Evolutionary conservation across 768 basidiomycete genomes (phyloP), one percentile per base, ranked within the genome.

Genomic region (Leccinum uliginosum): DNA sequence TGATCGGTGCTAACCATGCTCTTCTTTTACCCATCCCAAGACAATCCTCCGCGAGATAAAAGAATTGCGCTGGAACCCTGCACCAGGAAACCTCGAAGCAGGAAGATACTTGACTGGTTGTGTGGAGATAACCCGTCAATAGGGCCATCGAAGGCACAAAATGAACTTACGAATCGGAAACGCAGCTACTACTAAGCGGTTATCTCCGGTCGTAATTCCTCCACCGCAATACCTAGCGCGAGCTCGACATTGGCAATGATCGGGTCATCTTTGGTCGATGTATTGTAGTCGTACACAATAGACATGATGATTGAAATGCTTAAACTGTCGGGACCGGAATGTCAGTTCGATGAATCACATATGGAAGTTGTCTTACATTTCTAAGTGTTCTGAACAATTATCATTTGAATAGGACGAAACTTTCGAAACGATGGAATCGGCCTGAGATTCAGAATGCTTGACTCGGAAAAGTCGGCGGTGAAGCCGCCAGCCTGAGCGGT

Each of bases 371-470:
- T 2, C 67, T 56, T 34, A 67, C 65, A 38, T 15, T 27, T 69
- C 57, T 1, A 65, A 17, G 50, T 75, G 71, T 19, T 46, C 49
- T 11, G 17, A 8, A 51, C 66, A 65, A 12, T 68, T 59, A 1
- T 51, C 27, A 65, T 56, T 50, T 78, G 77, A 14, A 70, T 59
- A 6, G 74, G 71, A 44, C 60, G 64, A 55, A 71, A 76, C 21
- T 62, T 58, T 5, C 60, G 64, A 55, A 71, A 76, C 21, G 63
- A 59, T 5, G 57, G 27, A 3, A 63, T 60, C 2, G 69, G 26
- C 3, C 17, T 27, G 9, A 17, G 12, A 26, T 47, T 24, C 7
- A n/a, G n/a, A 47, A 47, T 8, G 45, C 45, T 17, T 24, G 45
- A 5, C n/a, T n/a, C 27, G 45, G 14, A 47, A 47, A 47, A 47